Base-by-base conservation (phyloP, 176 grass and related monocot species). In the Carex pumila region DNA sequence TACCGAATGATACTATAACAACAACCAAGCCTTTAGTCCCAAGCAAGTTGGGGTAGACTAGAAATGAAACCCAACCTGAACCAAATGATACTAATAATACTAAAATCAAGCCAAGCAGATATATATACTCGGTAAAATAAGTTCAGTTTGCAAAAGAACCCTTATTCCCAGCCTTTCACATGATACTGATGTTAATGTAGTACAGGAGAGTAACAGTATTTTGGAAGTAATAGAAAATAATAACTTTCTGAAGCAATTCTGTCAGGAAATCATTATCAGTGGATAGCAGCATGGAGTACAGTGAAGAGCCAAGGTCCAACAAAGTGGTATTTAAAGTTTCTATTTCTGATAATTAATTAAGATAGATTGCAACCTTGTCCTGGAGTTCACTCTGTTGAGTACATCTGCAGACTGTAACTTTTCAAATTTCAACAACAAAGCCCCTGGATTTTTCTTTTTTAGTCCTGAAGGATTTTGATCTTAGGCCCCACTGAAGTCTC, bases 211-310 rank as follows among this genome's bases (percentile, higher is more conserved):
- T 57, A 63, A 79, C 21, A 47, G 81, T 71, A 22, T 75, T 54
- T 75, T 54, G 71, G 11, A 54, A 29, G 71, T 75, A 54, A 53
- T 54, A 75, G 47, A 75, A 75, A 75, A 54, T 54, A 75, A 75
- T 75, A 56, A 86, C 10, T 53, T 80, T 86, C 19, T 86, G 47
- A 79, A 45, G 31, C 78, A 53, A 60, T 54, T 69, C 2, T 37
- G 41, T 32, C 62, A 86, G 85, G 78, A 86, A 86, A 69, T 55
- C 71, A 54, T 55, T 86, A 36, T 79, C 85, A 80, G 61, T 80
- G 17, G 85, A 86, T 67, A 58, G 43, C 31, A 69, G 71, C 74
- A 54, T 81, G 60, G 85, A 74, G 32, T 25, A 60, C 61, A 12
- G 43, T 30, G 81, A 83, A 83, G 81, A 83, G 45, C n/a, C 54